Conservation (phyloP, 345 rosid genomes). For the Dovyalis caffra region DNA sequence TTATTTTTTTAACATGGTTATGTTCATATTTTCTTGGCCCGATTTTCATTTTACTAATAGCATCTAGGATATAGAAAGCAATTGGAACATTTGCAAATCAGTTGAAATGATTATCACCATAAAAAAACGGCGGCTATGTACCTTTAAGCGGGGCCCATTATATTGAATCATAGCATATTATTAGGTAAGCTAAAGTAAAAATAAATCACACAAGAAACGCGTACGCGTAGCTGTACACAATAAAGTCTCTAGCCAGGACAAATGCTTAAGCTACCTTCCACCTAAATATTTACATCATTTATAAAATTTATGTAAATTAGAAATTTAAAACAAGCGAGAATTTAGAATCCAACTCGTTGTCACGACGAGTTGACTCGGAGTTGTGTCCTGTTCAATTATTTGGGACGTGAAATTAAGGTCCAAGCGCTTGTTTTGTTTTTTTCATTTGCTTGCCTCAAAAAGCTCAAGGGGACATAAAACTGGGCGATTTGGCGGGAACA, state of each 20-base stretch:
- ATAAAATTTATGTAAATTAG: background rate
- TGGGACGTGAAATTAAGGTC: background rate
- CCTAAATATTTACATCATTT: background rate
- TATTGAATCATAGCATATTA: background rate
- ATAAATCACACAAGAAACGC: background rate
- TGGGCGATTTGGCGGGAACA: background rate
- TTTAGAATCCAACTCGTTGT: background rate
- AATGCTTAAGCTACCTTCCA: background rate
- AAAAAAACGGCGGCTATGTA: background rate
- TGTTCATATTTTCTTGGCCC: too few species aligned
- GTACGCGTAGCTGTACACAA: background rate
- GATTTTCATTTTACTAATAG: too few species aligned
- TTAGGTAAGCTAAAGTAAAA: background rate
- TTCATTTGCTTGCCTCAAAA: background rate
- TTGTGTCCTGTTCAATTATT: background rate
- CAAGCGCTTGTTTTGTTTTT: background rate
- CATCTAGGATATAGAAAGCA: too few species aligned
- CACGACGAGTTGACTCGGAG: conserved; percentile 3
- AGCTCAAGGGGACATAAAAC: background rate
- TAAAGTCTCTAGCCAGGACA: background rate
- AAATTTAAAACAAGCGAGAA: background rate
- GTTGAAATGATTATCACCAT: too few species aligned
- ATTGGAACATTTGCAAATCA: too few species aligned
- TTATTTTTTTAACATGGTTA: too few species aligned
- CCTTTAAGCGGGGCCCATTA: background rate